Base-by-base conservation (phyloP, 1,284 basidiomycete genomes). In the Cryptococcus hybrid region DNA sequence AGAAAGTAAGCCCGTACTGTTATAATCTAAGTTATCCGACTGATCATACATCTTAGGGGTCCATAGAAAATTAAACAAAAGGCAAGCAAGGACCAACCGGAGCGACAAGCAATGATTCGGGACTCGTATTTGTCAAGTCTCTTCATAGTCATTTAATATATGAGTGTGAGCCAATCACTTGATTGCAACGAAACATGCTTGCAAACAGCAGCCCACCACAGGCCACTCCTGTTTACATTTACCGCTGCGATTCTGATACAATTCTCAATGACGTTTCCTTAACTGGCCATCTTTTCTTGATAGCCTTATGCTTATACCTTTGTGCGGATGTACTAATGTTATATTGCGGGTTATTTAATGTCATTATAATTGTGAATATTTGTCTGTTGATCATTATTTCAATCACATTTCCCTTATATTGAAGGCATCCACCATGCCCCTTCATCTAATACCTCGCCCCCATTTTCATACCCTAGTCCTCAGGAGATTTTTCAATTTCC, bases 51-150 rank as follows among this genome's bases (percentile, higher is more conserved):
- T 18, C 37, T 36, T 13, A 38, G 30, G 54, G 42, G 11, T 11
- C 24, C 13, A 52, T 45, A 35, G 18, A 30, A 50, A 37, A n/a
- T 15, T 53, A 0, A 45, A 48, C 3, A 35, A 11, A n/a, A 8
- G 12, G 42, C 30, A 30, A 54, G 12, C 5, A 13, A n/a, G 57
- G 54, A 18, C 54, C 57, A 0, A 60, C 56, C 5, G 58, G 57
- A 49, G 61, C 61, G 1, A 45, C 55, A 18, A 18, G 18, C 18
- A 1, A 15, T 49, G 40, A 52, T 63, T 24, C 43, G 61, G 24
- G 61, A 63, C 47, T 58, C 58, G 4, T 63, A 63, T 51, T 24
- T 63, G 15, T 56, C 60, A 46, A 58, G 61, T 58, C 3, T 18
- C 37, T 8, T 30, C 15, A 15, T 48, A 15, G 39, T 15, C 18